These are phyloP conservation scores for Tilletia indica DNA, from an alignment of 1,284 basidiomycete genomes.

Conservation along the genomic window DNA sequence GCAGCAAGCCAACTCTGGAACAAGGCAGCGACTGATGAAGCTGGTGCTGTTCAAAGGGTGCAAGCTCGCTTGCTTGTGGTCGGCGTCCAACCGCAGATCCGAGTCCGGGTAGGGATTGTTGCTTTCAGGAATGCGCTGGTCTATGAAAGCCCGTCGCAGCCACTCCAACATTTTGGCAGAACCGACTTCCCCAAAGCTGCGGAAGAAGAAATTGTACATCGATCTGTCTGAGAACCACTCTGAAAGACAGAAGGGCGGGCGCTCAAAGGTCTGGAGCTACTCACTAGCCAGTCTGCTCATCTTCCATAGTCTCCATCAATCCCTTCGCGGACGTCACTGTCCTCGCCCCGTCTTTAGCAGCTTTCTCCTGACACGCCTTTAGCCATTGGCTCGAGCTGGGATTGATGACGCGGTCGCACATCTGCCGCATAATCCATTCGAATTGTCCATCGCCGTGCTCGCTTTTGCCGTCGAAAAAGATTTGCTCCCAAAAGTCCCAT, in stretches of 20 bases:
- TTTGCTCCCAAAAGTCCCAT: not conserved
- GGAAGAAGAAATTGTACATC: too few species aligned
- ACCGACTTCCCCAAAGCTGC: conserved; percentile 7
- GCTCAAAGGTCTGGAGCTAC: not conserved
- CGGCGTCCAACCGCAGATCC: not conserved
- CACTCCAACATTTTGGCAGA: not conserved
- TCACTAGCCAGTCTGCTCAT: not conserved
- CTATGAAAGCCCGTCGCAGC: conserved; percentile 11
- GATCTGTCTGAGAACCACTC: not conserved
- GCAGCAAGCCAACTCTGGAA: conserved; percentile 10
- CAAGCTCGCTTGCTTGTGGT: not conserved
- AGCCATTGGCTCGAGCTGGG: not conserved
- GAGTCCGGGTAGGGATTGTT: not conserved
- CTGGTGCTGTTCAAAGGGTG: conserved; percentile 8
- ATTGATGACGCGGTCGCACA: conserved; percentile 6
- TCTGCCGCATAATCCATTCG: conserved; percentile 4
- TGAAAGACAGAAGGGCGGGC: not conserved
- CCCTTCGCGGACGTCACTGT: not conserved
- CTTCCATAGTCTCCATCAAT: not conserved
- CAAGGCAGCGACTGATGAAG: not conserved
- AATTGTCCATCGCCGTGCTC: not conserved
- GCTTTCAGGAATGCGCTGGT: not conserved
- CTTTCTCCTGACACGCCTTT: not conserved
- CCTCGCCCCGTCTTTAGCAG: not conserved
- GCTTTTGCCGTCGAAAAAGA: not conserved